phyloP scores from a whole-genome alignment of 768 basidiomycete species.

The Pisolithus marmoratus region DNA sequence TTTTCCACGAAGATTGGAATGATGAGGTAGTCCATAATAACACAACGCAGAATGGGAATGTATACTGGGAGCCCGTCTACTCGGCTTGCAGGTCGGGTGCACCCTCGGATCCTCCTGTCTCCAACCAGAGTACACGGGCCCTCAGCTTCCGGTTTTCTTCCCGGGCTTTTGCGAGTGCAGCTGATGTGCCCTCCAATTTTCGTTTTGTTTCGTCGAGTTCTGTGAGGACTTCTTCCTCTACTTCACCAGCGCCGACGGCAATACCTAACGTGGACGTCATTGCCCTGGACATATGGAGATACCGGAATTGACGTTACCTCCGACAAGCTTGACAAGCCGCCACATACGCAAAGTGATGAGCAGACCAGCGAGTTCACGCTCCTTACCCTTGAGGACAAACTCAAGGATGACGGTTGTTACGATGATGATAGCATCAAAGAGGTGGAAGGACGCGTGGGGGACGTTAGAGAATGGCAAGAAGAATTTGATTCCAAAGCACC shows the following conservation, averaged over 20 bases:
- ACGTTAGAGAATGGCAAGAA: slow-evolving; percentile 57
- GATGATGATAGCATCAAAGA: slow-evolving; percentile 70
- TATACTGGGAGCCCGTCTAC: background rate
- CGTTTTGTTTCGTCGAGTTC: slow-evolving; percentile 44
- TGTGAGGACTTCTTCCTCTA: slow-evolving; percentile 50
- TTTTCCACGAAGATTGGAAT: background rate
- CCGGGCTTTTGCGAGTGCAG: slow-evolving; percentile 39
- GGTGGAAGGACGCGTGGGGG: slow-evolving; percentile 57
- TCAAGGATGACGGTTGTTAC: slow-evolving; percentile 71
- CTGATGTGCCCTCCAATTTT: slow-evolving; percentile 40
- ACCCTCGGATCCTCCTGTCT: slow-evolving; percentile 30
- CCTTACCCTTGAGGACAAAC: slow-evolving; percentile 57
- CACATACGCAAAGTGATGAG: slow-evolving; percentile 74
- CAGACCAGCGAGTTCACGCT: slow-evolving; percentile 64
- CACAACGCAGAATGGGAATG: background rate
- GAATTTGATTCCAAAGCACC: slow-evolving; percentile 56
- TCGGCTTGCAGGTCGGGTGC: slow-evolving; percentile 22
- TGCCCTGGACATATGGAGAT: background rate
- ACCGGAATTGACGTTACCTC: slow-evolving; percentile 32
- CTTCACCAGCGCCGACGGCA: slow-evolving; percentile 67
- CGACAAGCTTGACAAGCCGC: slow-evolving; percentile 74
- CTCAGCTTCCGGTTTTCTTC: slow-evolving; percentile 54
- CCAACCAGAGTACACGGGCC: slow-evolving; percentile 30
- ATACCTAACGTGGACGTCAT: slow-evolving; percentile 43
- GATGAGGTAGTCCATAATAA: background rate